A percentile compares a stretch with the other conserved stretches of the same genome.
phyloP scores from a whole-genome alignment of 805 yeast genomes.

The Kuraishia cidri region DNA sequence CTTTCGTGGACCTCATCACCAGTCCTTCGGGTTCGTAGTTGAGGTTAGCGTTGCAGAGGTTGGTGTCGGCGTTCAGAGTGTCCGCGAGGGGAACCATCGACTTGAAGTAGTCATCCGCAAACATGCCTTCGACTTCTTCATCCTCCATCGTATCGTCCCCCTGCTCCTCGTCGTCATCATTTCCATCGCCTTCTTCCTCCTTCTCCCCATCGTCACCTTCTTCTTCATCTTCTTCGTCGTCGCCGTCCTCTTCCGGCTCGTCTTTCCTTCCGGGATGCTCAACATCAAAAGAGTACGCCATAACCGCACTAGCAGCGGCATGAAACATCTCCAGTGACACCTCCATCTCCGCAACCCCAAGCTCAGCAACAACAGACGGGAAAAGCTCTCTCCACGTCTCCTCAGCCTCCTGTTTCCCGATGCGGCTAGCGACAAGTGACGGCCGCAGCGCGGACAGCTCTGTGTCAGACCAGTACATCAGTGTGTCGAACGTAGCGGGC shows the following conservation, averaged over 20 bases:
- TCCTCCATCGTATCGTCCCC: conserved; percentile 10
- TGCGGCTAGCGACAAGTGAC: conserved; percentile 56
- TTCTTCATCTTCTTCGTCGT: conserved; percentile 9
- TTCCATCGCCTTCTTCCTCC: conserved; percentile 19
- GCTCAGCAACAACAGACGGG: conserved; percentile 25
- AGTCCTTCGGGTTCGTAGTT: conserved; percentile 38
- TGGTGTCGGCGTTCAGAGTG: conserved; percentile 79
- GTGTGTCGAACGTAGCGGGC: conserved; percentile 55
- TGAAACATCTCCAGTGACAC: conserved; percentile 53
- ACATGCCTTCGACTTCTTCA: conserved; percentile 5
- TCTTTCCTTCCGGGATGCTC: conserved; percentile 25
- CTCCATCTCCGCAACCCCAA: conserved; percentile 23
- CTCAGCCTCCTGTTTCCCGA: conserved; percentile 64
- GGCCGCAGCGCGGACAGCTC: conserved; percentile 57
- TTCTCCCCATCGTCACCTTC: conserved; percentile 10
- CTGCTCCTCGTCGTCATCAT: conserved; percentile 8
- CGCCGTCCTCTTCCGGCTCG: conserved; percentile 17
- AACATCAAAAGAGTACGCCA: conserved; percentile 90
- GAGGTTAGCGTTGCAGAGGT: conserved; percentile 65
- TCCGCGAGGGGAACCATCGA: conserved; percentile 95
- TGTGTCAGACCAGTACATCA: conserved; percentile 71
- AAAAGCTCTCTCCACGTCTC: conserved; percentile 42
- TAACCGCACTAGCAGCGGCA: conserved; percentile 66
- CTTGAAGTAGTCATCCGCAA: conserved; percentile 30
- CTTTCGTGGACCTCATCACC: conserved; percentile 63